Evolutionary conservation across 352 stramenopile genomes (phyloP), one percentile per base, ranked within the genome.

Genomic region (Pythium aristosporum): DNA sequence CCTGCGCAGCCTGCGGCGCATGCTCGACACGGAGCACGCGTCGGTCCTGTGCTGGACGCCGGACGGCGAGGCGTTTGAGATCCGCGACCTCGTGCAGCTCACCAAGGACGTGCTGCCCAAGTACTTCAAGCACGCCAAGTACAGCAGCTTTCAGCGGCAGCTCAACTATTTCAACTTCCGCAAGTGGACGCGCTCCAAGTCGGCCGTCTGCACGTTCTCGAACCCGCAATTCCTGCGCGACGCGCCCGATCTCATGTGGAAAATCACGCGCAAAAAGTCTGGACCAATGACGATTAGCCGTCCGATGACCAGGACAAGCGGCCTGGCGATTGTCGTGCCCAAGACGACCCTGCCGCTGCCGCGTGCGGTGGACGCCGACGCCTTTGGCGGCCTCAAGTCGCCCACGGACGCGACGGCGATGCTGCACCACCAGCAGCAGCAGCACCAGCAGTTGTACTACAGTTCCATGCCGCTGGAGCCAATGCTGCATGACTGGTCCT

Each of bases 101-200:
- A 83, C 23, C 10, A n/a, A 51, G 16, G 18, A 21, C 5, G 58
- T 71, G 55, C 80, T 98, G 23, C 91, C 93, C 28, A 90, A 92
- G 66, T 98, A 98, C 75, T 98, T 98, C 72, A 98, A 98, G 65
- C 93, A 98, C 72, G 76, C 79, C 71, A 97, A 94, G 67, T 98
- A 98, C 80, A 93, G 91, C 57, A 97, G 88, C 57, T 95, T 98
- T 61, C 88, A 97, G 65, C 87, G 93, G 25, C 91, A 98, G 65
- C 82, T 98, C 60, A 97, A 97, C 79, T 98, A 98, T 69, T 98
- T 98, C 68, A 88, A 74, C 68, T 98, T 98, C 75, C 80, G 86
- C 74, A 96, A 96, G 63, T 94, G 85, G 85, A 94, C 80, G 61
- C 86, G 87, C 60, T 75, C 65, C n/a, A 72, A 80, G 21, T 79